A percentile compares a stretch with the other conserved stretches of the same genome.
These are phyloP conservation scores for Anethum foeniculum DNA, from an alignment of 140 eudicot species.

Conservation along the genomic window DNA sequence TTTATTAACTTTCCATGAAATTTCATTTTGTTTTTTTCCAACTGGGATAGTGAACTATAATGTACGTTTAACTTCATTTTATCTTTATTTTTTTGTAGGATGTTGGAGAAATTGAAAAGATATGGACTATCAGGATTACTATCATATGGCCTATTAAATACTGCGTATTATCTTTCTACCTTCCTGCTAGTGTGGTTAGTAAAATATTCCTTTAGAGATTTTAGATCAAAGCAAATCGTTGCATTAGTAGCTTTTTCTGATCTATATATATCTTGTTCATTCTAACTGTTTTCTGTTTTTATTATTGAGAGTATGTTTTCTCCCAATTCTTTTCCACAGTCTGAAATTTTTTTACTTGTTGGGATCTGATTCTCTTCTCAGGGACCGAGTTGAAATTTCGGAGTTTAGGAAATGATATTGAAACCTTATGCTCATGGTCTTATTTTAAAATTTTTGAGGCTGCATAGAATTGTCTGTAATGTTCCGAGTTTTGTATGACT, in stretches of 20 bases:
- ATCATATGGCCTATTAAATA: conserved; percentile 85
- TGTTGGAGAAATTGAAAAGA: conserved; percentile 58
- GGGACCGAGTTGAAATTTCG: neutral
- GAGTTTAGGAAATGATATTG: neutral
- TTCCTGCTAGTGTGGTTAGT: conserved; percentile 85
- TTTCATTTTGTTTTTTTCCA: neutral
- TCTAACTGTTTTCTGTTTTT: neutral
- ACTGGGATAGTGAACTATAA: neutral
- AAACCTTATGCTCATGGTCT: neutral
- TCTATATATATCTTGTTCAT: too few species aligned
- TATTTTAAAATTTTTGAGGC: neutral
- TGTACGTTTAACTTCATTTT: neutral
- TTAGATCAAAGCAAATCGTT: neutral
- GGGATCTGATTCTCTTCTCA: neutral
- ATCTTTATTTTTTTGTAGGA: conserved; percentile 35
- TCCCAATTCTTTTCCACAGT: neutral
- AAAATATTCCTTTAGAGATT: conserved; percentile 2
- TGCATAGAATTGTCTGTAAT: neutral
- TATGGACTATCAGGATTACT: conserved; percentile 82
- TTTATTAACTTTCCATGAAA: neutral
- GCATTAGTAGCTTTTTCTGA: neutral
- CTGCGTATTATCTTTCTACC: conserved; percentile 74
- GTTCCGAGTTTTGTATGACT: neutral
- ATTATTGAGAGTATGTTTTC: neutral
- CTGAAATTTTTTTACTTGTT: neutral